These are phyloP conservation scores for Saksenaea oblongispora DNA, from an alignment of 371 early-diverging fungal genomes.

Conservation along the genomic window DNA sequence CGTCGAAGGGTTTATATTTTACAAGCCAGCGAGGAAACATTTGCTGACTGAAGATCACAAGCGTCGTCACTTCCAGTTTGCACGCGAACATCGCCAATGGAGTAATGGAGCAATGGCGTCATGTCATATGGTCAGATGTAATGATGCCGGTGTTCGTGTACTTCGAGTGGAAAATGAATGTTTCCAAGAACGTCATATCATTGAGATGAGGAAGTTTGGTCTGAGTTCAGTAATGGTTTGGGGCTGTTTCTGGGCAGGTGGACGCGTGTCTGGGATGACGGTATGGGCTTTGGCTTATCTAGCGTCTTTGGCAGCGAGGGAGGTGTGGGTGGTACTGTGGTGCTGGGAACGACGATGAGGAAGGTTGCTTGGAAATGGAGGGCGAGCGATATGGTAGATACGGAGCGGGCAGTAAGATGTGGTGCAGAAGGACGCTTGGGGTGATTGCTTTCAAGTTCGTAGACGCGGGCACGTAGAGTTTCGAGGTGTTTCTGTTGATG, in stretches of 20 bases:
- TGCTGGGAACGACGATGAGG: no score
- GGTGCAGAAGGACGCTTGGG: no score
- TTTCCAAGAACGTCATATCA: background rate
- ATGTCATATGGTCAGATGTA: background rate
- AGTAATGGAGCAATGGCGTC: slow-evolving; percentile 25
- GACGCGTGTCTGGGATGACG: no score
- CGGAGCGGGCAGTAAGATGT: no score
- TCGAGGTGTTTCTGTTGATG: no score
- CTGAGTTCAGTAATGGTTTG: slow-evolving; percentile 7
- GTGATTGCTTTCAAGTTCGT: no score
- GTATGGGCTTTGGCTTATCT: no score
- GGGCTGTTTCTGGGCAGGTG: background rate
- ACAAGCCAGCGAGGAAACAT: slow-evolving; percentile 18
- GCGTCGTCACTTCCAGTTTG: slow-evolving; percentile 15
- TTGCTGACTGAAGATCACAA: slow-evolving; percentile 1
- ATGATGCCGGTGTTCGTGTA: background rate
- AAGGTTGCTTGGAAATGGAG: no score
- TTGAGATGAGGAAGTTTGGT: background rate
- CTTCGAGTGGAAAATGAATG: background rate
- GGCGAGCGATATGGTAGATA: no score
- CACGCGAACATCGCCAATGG: slow-evolving; percentile 22
- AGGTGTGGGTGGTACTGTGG: no score
- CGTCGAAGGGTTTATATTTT: slow-evolving; percentile 17
- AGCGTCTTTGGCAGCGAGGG: no score
- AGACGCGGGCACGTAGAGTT: no score